Evolutionary conservation across 768 basidiomycete genomes (phyloP), one percentile per base, ranked within the genome.

Genomic region (Agrocybe pediades): DNA sequence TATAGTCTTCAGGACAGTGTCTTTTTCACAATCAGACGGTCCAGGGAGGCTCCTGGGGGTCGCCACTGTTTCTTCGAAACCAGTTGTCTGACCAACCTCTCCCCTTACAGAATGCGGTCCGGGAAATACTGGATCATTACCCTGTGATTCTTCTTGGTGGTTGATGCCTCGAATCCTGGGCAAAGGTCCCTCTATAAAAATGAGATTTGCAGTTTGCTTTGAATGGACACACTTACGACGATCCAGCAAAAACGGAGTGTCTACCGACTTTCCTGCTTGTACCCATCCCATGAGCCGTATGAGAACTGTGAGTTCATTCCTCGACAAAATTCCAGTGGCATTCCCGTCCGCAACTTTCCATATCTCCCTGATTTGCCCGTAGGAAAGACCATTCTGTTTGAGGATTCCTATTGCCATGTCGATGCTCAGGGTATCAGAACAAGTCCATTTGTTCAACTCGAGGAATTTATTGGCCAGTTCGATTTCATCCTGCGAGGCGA

Each of bases 251-350:
- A 36, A 36, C 3, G 33, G 13, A 11, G 33, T 36, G n/a, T 36
- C 33, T 41, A 56, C n/a, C 2, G 24, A 15, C n/a, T 30, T 39
- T 20, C 55, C 55, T 4, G n/a, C 19, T 30, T 56, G 55, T n/a
- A 52, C 55, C 55, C 55, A 56, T 21, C 55, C 55, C 41, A 47
- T 49, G 5, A 56, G 41, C 15, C 55, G 55, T 19, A 56, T 52
- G n/a, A 51, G 50, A 15, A 56, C 51, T 5, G 46, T 40, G 9
- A 56, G 49, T 29, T 56, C 55, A 27, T 47, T 29, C n/a, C 41
- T 51, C 9, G 45, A 36, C 6, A 56, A 33, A 23, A 33, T 47
- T 21, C 55, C 55, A 11, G 24, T 47, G 1, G 50, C 55, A n/a
- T 51, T 41, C 23, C 29, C 47, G 19, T 56, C 55, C 16, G 55